These are phyloP conservation scores for Symbiotaphrina buchneri DNA, from an alignment of 495 filamentous ascomycete species.

Conservation along the genomic window DNA sequence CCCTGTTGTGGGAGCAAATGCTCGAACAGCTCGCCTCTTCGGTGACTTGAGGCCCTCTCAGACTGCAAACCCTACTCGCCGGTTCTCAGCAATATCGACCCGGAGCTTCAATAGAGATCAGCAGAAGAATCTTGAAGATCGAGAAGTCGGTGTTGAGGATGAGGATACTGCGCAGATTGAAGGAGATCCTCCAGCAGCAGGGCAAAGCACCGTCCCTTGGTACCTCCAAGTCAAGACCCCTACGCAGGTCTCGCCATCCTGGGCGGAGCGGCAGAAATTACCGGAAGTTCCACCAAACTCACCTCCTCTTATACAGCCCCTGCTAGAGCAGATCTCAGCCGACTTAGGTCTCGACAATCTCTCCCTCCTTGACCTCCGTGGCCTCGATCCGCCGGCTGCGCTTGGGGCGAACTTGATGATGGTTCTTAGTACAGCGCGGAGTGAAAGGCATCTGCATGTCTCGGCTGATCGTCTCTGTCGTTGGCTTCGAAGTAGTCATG, in stretches of 20 bases:
- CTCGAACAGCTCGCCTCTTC: too few species aligned
- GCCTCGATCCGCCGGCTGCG: conserved; percentile 64
- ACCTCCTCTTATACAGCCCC: conserved; percentile 43
- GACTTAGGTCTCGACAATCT: conserved; percentile 69
- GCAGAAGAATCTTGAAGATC: too few species aligned
- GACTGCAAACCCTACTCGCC: too few species aligned
- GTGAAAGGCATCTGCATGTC: conserved; percentile 81
- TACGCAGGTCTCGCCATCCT: conserved; percentile 18
- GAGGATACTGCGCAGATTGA: neutral
- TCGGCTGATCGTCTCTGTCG: conserved; percentile 75
- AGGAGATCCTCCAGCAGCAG: neutral
- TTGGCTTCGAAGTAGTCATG: conserved; percentile 54
- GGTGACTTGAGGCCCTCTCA: too few species aligned
- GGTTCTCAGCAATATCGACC: too few species aligned
- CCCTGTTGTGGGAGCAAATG: too few species aligned
- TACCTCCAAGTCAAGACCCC: conserved; percentile 54
- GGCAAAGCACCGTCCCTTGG: conserved; percentile 58
- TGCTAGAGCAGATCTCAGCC: conserved; percentile 59
- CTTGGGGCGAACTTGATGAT: conserved; percentile 77
- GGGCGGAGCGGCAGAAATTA: conserved; percentile 38
- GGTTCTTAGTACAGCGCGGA: conserved; percentile 81
- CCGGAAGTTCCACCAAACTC: conserved; percentile 55
- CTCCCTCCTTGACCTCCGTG: conserved; percentile 55
- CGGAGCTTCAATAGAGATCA: too few species aligned
- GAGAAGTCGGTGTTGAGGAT: neutral